Percentiles rank a stretch among this genome's conserved stretches.
Conservation (phyloP, 2,329 filamentous ascomycete species). For the Aspergillus novoparasiticus region DNA sequence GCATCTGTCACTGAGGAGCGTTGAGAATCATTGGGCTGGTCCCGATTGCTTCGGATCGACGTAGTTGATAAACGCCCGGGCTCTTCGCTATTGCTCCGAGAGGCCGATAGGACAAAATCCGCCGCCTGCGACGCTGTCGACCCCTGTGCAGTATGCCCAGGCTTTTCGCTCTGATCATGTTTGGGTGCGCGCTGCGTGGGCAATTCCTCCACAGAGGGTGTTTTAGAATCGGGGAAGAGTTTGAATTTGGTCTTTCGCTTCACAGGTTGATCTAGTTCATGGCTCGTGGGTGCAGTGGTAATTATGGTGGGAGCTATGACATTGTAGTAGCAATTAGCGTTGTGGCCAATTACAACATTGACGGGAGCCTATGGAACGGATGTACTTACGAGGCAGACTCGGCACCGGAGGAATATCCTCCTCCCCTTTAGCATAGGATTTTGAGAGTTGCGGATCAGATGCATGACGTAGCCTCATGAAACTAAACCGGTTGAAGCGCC, state of each 20-base stretch:
- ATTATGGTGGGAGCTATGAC: slow-evolving; percentile 69
- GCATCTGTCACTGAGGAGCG: slow-evolving; percentile 65
- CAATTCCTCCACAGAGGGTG: slow-evolving; percentile 35
- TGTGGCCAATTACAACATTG: background rate
- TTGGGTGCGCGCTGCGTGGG: slow-evolving; percentile 17
- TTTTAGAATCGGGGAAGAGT: slow-evolving; percentile 36
- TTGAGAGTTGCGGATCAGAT: slow-evolving; percentile 85
- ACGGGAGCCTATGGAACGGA: background rate
- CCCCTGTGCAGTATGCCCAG: slow-evolving; percentile 27
- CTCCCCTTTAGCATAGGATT: slow-evolving; percentile 67
- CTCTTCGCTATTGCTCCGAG: slow-evolving; percentile 64
- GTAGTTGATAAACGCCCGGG: slow-evolving; percentile 54
- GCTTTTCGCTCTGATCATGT: slow-evolving; percentile 16
- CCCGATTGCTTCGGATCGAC: slow-evolving; percentile 51
- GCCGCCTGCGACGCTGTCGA: slow-evolving; percentile 32
- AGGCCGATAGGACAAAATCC: slow-evolving; percentile 35
- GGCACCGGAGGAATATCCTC: slow-evolving; percentile 53
- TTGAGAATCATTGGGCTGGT: slow-evolving; percentile 63
- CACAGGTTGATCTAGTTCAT: slow-evolving; percentile 54
- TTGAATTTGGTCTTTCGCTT: slow-evolving; percentile 46
- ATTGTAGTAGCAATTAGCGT: slow-evolving; percentile 21
- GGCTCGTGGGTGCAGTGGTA: slow-evolving; percentile 81
- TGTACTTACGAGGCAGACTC: slow-evolving; percentile 41
- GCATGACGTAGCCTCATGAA: slow-evolving; percentile 86
- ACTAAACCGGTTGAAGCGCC: slow-evolving; percentile 57